Evolutionary conservation across 169 alveolate genomes (phyloP).

Genomic region (Plasmodium gaboni): DNA sequence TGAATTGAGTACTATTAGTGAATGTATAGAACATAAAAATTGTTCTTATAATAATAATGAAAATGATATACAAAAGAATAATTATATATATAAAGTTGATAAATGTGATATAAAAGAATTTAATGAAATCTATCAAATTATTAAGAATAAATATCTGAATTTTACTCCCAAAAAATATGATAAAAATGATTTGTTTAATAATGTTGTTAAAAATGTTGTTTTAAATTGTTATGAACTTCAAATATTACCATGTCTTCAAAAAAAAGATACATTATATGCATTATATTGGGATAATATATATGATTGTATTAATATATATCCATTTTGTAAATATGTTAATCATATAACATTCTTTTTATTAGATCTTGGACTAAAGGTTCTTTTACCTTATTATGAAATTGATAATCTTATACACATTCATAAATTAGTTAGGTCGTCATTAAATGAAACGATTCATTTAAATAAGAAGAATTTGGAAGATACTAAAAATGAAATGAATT

Average conservation of each 20-base stretch:
- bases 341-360: constrained; percentile 55
- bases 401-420: constrained; percentile 62
- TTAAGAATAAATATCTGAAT: constrained; percentile 70
- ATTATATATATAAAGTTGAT: constrained; percentile 57
- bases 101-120: constrained; percentile 43
- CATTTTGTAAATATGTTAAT: constrained; percentile 68
- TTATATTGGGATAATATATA: constrained; percentile 39
- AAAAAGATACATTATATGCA: constrained; percentile 35
- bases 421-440: constrained; percentile 16
- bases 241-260: constrained; percentile 70
- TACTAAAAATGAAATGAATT: neutral
- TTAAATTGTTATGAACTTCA: constrained; percentile 64
- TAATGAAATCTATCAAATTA: constrained; percentile 53
- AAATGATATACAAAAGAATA: neutral
- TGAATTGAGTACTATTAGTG: neutral
- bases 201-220: constrained; percentile 52
- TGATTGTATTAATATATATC: constrained; percentile 50
- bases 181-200: constrained; percentile 44
- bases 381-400: constrained; percentile 71
- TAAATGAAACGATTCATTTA: neutral
- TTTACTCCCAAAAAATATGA: constrained; percentile 61
- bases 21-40: neutral
- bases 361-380: constrained; percentile 57
- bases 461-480: neutral
- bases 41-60: neutral